These are phyloP conservation scores for Mycena albidolilacea DNA, from an alignment of 768 basidiomycete species.

Conservation along the genomic window DNA sequence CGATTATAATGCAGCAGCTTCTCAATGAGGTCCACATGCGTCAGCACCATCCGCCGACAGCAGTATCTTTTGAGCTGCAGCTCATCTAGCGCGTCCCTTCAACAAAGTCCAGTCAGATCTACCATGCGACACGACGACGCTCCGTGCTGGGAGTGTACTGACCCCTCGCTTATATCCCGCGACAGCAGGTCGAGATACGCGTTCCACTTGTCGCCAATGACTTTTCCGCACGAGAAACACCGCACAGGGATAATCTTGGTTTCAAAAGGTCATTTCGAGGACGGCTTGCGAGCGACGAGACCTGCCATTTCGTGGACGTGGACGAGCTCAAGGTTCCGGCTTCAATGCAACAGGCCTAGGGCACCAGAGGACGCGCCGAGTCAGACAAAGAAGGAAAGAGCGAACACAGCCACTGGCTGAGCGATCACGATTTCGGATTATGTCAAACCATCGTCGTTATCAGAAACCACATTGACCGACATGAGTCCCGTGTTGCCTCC, in stretches of 20 bases:
- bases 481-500: neutral
- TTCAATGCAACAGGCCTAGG: neutral
- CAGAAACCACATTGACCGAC: no score
- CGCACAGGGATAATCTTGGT: constrained; percentile 94
- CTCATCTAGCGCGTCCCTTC: constrained; percentile 90
- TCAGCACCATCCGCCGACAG: constrained; percentile 96
- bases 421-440: no score
- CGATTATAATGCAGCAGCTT: constrained; percentile 97
- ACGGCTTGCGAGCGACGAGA: neutral
- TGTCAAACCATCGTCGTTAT: no score
- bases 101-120: constrained; percentile 5
- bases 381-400: neutral
- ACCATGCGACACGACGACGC: neutral
- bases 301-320: constrained; percentile 28
- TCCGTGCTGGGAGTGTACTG: constrained; percentile 46
- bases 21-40: constrained; percentile 98
- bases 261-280: neutral
- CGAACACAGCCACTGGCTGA: neutral
- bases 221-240: constrained; percentile 97
- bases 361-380: neutral
- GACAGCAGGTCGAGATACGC: constrained; percentile 87
- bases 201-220: constrained; percentile 97
- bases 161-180: constrained; percentile 92
- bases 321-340: neutral
- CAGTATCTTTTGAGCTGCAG: constrained; percentile 95